These are phyloP conservation scores for Fusarium armeniacum DNA, from an alignment of 2,329 filamentous ascomycete species.

Conservation along the genomic window DNA sequence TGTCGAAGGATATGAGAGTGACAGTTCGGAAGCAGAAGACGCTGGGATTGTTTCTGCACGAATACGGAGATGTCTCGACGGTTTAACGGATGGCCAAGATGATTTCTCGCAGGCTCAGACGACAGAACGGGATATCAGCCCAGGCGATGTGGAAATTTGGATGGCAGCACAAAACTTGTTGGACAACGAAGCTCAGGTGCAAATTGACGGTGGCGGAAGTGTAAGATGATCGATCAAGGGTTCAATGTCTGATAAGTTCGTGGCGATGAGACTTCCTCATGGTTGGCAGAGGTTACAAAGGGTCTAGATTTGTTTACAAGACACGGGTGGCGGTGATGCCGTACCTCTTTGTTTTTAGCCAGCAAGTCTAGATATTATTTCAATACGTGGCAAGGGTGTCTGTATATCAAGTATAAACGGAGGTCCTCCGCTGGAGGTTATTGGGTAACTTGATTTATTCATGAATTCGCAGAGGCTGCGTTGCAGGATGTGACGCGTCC, in stretches of 20 bases:
- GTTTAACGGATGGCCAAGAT: slow-evolving; percentile 30
- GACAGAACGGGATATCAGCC: slow-evolving; percentile 29
- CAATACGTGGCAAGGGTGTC: slow-evolving; percentile 28
- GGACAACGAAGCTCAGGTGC: slow-evolving; percentile 36
- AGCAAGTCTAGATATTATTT: slow-evolving; percentile 13
- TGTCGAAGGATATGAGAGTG: slow-evolving; percentile 28
- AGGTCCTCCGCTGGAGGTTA: neutral
- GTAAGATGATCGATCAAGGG: neutral
- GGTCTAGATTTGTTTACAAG: slow-evolving; percentile 5
- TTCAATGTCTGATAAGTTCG: slow-evolving; percentile 1
- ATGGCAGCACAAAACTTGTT: slow-evolving; percentile 53
- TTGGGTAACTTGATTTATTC: neutral
- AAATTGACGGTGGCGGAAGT: neutral
- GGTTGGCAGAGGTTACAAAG: slow-evolving; percentile 16
- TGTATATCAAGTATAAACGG: slow-evolving; percentile 23
- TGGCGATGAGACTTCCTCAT: neutral
- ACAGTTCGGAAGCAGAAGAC: slow-evolving; percentile 49
- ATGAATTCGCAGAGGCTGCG: neutral
- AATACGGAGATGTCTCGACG: slow-evolving; percentile 50
- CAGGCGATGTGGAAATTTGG: slow-evolving; percentile 51
- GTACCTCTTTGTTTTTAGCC: slow-evolving; percentile 17
- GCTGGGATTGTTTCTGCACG: slow-evolving; percentile 45
- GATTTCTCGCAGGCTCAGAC: neutral
- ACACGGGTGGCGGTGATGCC: slow-evolving; percentile 14
- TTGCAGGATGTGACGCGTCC: neutral